Evolutionary conservation across 208 protist species (phyloP).

Genomic region (Leishmania aethiopica): DNA sequence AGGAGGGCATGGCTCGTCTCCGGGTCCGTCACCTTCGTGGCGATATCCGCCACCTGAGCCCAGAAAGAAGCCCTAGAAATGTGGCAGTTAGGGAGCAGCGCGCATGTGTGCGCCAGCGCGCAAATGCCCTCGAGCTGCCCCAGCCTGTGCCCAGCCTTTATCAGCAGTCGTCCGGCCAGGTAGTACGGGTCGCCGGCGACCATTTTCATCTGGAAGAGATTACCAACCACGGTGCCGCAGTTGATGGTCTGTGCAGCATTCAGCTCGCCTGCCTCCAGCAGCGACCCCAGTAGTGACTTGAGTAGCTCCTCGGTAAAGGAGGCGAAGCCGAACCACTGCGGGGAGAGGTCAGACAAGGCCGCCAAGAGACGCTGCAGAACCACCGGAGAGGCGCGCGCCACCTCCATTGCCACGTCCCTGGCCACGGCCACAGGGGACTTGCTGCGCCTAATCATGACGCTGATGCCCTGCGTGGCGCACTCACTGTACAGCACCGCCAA

Average conservation of each 20-base stretch:
- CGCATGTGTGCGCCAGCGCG: conserved; percentile 67
- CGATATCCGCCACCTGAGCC: conserved; percentile 56
- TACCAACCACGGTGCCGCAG: conserved; percentile 63
- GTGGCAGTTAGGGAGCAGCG: conserved; percentile 35
- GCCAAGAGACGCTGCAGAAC: conserved; percentile 47
- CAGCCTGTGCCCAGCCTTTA: conserved; percentile 42
- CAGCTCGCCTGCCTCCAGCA: conserved; percentile 46
- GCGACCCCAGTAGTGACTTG: conserved; percentile 47
- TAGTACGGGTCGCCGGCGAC: conserved; percentile 78
- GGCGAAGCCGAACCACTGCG: conserved; percentile 29
- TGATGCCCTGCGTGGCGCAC: conserved; percentile 29
- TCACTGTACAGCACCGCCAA: conserved; percentile 37
- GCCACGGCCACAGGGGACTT: conserved; percentile 33
- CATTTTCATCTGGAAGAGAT: conserved; percentile 54
- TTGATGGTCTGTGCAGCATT: conserved; percentile 46
- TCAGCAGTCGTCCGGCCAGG: conserved; percentile 62
- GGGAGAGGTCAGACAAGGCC: conserved; percentile 37
- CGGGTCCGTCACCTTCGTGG: conserved; percentile 22
- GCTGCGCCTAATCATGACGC: conserved; percentile 32
- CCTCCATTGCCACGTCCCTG: conserved; percentile 53
- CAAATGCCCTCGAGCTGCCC: conserved; percentile 80
- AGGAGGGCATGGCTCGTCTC: conserved; percentile 45
- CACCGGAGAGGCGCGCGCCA: conserved; percentile 40
- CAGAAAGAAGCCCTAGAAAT: conserved; percentile 81
- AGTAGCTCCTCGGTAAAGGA: conserved; percentile 72